Base-by-base conservation (phyloP, 805 yeast species). In the Pichia pseudocactophila region DNA sequence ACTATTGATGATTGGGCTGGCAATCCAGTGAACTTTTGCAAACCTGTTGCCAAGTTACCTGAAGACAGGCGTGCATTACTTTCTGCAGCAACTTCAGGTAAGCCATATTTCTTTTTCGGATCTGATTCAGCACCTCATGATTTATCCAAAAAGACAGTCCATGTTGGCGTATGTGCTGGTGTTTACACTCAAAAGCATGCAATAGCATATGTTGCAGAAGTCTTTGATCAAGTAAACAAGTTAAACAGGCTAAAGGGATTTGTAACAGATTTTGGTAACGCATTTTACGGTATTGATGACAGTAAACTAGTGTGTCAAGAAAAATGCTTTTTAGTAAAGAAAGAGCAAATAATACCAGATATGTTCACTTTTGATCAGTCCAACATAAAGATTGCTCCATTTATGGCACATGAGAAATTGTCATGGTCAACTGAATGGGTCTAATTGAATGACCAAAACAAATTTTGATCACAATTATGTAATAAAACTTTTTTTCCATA, bases 91-190 rank as follows among this genome's bases (percentile, higher is more conserved):
- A 80, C 84, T 8, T 79, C 92, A 1, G 97, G 97, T 5, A 79
- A 82, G 51, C 86, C 95, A 34, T 89, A 80, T 69, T 92, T 89
- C 62, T 86, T 92, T 68, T 92, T 89, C 58, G 99, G 99, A 7
- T 85, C 96, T 1, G 99, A 92, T 61, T 86, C 96, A 18, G 99
- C 99, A 26, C 99, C 98, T 20, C 98, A 92, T 61, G 95, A 96
- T 7, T 56, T 85, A 20, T 74, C 75, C 48, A 79, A 79, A 46
- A 94, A 94, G 63, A 70, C 85, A 20, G 80, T 73, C 47, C 87
- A 78, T 51, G 66, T 70, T 30, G 90, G 89, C 18, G 97, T 90
- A 15, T 87, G 97, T 55, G 99, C 99, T n/a, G 99, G 99, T 56
- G 96, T 92, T 8, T 92, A 75, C 64, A 85, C 97, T 2, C 98